Base-by-base conservation (phyloP, 2,329 filamentous ascomycete genomes). In the Kalmusia sp. region DNA sequence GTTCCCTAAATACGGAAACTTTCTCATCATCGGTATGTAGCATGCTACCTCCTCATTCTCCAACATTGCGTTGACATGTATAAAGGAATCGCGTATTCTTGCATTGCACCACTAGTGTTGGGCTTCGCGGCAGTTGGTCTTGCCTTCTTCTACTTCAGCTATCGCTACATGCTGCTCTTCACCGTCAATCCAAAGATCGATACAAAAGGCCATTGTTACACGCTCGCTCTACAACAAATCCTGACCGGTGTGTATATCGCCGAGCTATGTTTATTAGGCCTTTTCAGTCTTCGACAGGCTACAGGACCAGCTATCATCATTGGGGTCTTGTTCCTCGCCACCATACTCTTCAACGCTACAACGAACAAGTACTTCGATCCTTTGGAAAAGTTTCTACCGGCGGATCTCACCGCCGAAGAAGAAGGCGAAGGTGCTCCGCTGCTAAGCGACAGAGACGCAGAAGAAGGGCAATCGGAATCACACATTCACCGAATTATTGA, bases 141-240 rank as follows among this genome's bases (percentile, higher is more conserved):
- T 54, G 85, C 82, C 19, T 79, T 95, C 35, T 93, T 96, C 75
- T 96, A 96, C 71, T 79, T 93, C 47, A 90, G 92, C 41, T 96
- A 92, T 81, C 86, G 90, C 15, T 96, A 98, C 81, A 96, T 96
- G 70, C 77, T 98, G 50, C 82, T 97, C 44, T 97, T 91, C 73
- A 92, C 96, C 30, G 89, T 87, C 45, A 90, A 96, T 69, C 86
- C 90, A 7, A 78, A 85, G 54, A 87, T 96, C 66, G 92, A 97
- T 70, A 96, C 91, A 31, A 91, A 96, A 68, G 93, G 93, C 14
- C 84, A 93, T 12, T 87, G 91, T 63, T 97, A 96, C 69, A 89
- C 91, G 1, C 88, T 88, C n/a, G 93, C 91, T 1, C 80, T 98
- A 46, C 88, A 96, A 71, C 93, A 97, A 53, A 85, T 96, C 41